A percentile compares a stretch with the other conserved stretches of the same genome.
Evolutionary conservation across 305 asterid genomes (phyloP).

Genomic region (Fraxinus dipetala): DNA sequence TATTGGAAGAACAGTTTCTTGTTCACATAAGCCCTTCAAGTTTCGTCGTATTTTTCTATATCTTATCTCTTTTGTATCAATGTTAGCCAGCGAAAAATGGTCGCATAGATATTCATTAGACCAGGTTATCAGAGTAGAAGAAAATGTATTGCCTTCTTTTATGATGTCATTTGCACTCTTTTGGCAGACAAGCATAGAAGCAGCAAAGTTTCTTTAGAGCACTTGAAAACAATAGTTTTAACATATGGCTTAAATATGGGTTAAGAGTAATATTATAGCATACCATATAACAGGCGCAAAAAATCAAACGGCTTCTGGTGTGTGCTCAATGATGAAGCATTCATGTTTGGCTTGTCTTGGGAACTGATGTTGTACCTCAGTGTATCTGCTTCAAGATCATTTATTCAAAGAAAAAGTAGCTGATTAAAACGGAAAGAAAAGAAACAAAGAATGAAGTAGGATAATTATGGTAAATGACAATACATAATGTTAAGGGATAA

Average conservation of each 20-base stretch:
- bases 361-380: slow-evolving; percentile 20
- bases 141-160: not conserved
- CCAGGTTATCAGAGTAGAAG: not conserved
- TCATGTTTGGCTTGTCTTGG: slow-evolving; percentile 22
- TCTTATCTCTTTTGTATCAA: not conserved
- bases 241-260: not conserved
- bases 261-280: not conserved
- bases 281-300: slow-evolving; percentile 49
- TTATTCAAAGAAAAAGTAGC: slow-evolving; percentile 6
- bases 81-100: not conserved
- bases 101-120: not conserved
- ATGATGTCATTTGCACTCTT: not conserved
- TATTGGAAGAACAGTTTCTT: not conserved
- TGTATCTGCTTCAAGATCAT: slow-evolving; percentile 36
- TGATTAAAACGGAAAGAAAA: not conserved
- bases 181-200: not conserved
- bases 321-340: slow-evolving; percentile 29
- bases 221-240: not conserved
- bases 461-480: not conserved
- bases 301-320: slow-evolving; percentile 42
- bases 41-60: not conserved
- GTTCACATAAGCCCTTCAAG: not conserved
- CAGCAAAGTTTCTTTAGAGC: not conserved
- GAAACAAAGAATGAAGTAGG: not conserved
- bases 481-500: not conserved